Conservation (phyloP, 2,329 filamentous ascomycete species). For the Fusarium sp. region DNA sequence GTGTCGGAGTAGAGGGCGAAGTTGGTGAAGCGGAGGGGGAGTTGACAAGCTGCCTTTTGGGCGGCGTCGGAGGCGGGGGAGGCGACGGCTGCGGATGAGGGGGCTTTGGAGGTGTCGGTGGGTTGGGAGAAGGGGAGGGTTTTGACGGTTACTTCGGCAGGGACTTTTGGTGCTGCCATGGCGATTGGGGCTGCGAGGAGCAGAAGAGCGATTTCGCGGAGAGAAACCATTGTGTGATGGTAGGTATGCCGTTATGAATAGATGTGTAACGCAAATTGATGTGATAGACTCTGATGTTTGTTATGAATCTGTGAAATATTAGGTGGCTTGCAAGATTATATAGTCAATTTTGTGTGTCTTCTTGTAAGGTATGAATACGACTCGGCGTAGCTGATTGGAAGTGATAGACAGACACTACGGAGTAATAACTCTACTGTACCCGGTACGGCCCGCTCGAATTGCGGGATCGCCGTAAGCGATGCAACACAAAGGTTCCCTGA, state of each 20-base stretch:
- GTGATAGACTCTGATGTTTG: neutral
- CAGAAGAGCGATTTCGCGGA: neutral
- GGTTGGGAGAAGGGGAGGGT: neutral
- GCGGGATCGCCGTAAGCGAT: neutral
- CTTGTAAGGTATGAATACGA: neutral
- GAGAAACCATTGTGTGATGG: neutral
- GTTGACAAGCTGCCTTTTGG: neutral
- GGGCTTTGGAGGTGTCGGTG: neutral
- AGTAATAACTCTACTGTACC: neutral
- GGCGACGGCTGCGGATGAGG: neutral
- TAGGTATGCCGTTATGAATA: neutral
- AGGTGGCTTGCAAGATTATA: fast-evolving
- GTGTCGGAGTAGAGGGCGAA: neutral
- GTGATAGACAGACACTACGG: neutral
- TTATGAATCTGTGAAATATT: fast-evolving
- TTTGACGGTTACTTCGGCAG: neutral
- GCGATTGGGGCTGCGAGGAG: neutral
- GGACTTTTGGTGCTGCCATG: neutral
- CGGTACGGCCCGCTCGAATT: neutral
- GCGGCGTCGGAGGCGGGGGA: fast-evolving
- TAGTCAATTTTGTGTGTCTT: neutral
- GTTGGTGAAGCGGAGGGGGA: neutral
- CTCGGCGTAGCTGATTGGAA: neutral
- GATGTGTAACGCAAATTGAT: neutral
- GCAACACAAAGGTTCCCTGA: neutral